phyloP scores from a whole-genome alignment of 257 asterid genomes.

The Schizonepeta tenuifolia region DNA sequence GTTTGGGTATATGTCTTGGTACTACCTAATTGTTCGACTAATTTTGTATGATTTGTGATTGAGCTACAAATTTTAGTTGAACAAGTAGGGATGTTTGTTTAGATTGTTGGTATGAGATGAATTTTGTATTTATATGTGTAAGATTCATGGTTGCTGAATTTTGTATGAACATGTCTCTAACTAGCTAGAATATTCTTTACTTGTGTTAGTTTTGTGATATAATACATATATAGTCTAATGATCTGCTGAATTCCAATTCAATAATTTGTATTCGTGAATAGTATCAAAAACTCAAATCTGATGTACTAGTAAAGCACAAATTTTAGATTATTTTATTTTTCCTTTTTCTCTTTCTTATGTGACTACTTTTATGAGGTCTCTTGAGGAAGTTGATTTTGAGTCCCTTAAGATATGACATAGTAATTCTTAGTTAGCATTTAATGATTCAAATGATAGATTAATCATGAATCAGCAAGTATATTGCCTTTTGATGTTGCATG shows the following conservation, averaged over 20 bases:
- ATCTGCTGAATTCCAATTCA: not conserved
- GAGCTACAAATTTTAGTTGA: not conserved
- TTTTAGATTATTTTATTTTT: not conserved
- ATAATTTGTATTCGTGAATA: not conserved
- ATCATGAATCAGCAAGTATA: not conserved
- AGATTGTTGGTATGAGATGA: constrained; percentile 6
- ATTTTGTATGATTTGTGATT: constrained; percentile 7
- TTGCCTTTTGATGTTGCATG: not conserved
- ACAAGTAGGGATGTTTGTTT: constrained; percentile 1
- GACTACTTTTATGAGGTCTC: not conserved
- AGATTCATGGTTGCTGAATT: not conserved
- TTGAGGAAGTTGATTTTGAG: not conserved
- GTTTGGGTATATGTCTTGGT: not conserved
- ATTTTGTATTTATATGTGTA: constrained; percentile 15
- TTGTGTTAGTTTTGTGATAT: not conserved
- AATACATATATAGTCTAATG: not conserved
- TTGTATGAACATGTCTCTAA: constrained; percentile 13
- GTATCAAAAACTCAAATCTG: not conserved
- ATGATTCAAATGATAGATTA: constrained; percentile 9
- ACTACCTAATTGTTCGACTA: not conserved
- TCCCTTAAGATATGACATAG: not conserved
- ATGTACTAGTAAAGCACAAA: not conserved
- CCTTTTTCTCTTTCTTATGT: not conserved
- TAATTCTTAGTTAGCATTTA: not conserved
- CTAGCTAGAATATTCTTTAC: not conserved